Base-by-base conservation (phyloP, 2,329 filamentous ascomycete species). In the Talaromyces pinophilus region DNA sequence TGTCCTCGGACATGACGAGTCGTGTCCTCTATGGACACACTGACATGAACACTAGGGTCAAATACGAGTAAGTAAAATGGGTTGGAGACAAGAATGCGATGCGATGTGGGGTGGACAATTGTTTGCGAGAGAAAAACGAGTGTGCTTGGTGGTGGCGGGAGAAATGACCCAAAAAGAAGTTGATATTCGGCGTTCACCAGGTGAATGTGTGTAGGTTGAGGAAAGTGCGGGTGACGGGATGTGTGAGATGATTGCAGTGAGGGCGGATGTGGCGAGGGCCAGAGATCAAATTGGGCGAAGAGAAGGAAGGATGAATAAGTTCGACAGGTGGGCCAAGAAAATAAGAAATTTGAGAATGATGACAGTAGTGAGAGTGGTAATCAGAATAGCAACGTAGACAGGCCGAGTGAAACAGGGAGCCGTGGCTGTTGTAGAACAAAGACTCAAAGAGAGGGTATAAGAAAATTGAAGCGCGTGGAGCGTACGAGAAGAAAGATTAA, bases 1-100 rank as follows among this genome's bases (percentile, higher is more conserved):
- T 71, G 68, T 75, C 72, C 65, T 71, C 69, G 70, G 73, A 73
- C 75, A 77, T 77, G 69, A 69, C 72, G 67, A 70, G 70, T 46
- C 57, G 57, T 66, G 69, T 69, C 69, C 54, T 42, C n/a, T 63
- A 52, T 40, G 61, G 28, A 60, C 65, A 71, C 68, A 69, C 70
- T 71, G 70, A 67, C 70, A 64, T 59, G 70, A 72, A 69, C 69
- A 35, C 62, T 64, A 44, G 40, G 44, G 40, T 30, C 25, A 30
- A 57, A 59, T 33, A 19, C 48, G 35, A 50, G 48, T 63, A 46
- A 63, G 62, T 54, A 55, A 46, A 33, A 22, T 33, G 40, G 71
- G 70, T 69, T 68, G 70, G 70, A 57, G 33, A 40, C 5, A 35
- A 22, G 30, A 22, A 17, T 13, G 30, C 11, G 54, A 57, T 22